Percentiles rank a stretch among this genome's conserved stretches.
Evolutionary conservation across 805 yeast species (phyloP).

Genomic region (Zygoascus biomembranicola): DNA sequence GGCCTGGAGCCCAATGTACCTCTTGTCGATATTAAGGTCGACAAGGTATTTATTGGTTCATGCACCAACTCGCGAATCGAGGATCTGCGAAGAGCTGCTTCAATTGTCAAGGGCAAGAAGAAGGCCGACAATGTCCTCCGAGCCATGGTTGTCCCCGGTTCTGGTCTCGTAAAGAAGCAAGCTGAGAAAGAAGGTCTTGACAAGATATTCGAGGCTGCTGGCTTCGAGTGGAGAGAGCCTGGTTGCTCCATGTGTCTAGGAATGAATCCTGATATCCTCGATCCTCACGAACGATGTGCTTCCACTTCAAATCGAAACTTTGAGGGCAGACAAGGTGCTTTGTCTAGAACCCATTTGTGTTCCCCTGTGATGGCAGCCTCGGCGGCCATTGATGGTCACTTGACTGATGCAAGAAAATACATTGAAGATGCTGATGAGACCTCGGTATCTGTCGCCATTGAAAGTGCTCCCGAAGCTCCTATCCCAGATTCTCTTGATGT

Average conservation of each 20-base stretch:
- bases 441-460: not conserved
- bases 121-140: constrained; percentile 68
- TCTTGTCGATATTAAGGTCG: constrained; percentile 63
- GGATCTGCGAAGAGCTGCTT: constrained; percentile 93
- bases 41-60: constrained; percentile 95
- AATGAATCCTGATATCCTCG: constrained; percentile 96
- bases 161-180: constrained; percentile 86
- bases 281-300: constrained; percentile 96
- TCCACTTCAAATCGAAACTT: constrained; percentile 98
- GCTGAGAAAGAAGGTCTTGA: constrained; percentile 95
- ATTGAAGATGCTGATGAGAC: constrained; percentile 23
- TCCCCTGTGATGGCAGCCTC: constrained; percentile 99
- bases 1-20: constrained; percentile 82
- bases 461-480: constrained; percentile 33
- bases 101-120: constrained; percentile 81
- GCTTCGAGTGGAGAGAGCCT: constrained; percentile 98
- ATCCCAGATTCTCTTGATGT: constrained; percentile 27
- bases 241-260: constrained; percentile 99
- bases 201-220: constrained; percentile 83
- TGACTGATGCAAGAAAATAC: constrained; percentile 83
- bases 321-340: constrained; percentile 98
- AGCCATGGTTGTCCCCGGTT: constrained; percentile 94
- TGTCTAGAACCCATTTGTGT: constrained; percentile 93
- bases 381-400: constrained; percentile 86
- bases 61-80: constrained; percentile 98